A percentile compares a stretch with the other conserved stretches of the same genome.
Conservation (phyloP, 2,329 filamentous ascomycete species). For the Venturia aucupariae region DNA sequence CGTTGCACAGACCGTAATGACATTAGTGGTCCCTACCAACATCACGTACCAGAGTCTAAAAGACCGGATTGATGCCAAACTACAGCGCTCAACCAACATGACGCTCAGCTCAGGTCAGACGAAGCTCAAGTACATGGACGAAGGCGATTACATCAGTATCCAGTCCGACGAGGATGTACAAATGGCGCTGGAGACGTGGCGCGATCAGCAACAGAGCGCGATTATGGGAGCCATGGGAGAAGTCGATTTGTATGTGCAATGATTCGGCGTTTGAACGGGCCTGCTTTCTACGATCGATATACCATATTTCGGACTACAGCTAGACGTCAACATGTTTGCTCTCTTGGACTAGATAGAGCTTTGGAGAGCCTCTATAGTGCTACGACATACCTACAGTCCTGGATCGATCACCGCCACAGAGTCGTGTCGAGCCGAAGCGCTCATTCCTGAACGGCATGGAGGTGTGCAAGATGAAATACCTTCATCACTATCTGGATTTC, state of each 20-base stretch:
- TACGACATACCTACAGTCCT: background rate
- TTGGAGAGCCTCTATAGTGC: background rate
- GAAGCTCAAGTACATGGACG: slow-evolving; percentile 83
- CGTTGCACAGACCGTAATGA: slow-evolving; percentile 68
- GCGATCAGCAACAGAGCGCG: slow-evolving; percentile 59
- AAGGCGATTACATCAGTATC: slow-evolving; percentile 87
- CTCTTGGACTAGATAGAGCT: background rate
- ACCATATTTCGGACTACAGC: background rate
- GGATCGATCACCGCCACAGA: slow-evolving; percentile 3
- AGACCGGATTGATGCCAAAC: slow-evolving; percentile 91
- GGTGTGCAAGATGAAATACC: background rate
- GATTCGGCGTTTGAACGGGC: background rate
- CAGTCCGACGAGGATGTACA: slow-evolving; percentile 94
- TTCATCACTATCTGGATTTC: background rate
- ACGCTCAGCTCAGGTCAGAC: slow-evolving; percentile 75
- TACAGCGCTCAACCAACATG: slow-evolving; percentile 75
- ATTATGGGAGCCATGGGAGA: slow-evolving; percentile 68
- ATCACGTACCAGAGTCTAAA: slow-evolving; percentile 90
- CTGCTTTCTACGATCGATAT: background rate
- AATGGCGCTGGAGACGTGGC: slow-evolving; percentile 91
- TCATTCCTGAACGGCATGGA: background rate
- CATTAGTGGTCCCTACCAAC: slow-evolving; percentile 90
- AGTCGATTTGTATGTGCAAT: slow-evolving; percentile 62
- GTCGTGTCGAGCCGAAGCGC: background rate
- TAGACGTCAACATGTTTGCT: background rate